Base-by-base conservation (phyloP, 768 basidiomycete species). In the Galerina marginata region DNA sequence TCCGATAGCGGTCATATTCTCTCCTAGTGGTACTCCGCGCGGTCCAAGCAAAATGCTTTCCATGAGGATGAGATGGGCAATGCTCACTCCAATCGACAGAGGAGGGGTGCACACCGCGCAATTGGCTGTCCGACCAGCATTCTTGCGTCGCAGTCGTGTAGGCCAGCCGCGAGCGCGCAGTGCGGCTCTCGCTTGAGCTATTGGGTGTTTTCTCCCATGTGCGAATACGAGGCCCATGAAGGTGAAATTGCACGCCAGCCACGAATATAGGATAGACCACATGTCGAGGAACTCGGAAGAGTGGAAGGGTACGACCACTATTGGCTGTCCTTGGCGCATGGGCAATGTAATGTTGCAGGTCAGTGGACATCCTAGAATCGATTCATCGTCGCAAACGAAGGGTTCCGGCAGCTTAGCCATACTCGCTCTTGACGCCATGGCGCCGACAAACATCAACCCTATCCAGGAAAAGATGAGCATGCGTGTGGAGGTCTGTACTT, bases 1-100 rank as follows among this genome's bases (percentile, higher is more conserved):
- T n/a, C 56, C 61, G 16, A 62, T 58, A n/a, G 61, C 61, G 3
- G 56, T 58, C 38, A 56, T 45, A 38, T 61, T 42, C 46, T 54
- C 56, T n/a, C 56, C 51, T 46, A 58, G 26, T 1, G 61, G 61
- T 26, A 54, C n/a, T n/a, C 61, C 45, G 9, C 52, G 45, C 46
- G 45, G 56, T n/a, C 56, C 42, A 12, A 58, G 42, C 52, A 58
- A n/a, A 23, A 50, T 45, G 1, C 47, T 39, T 44, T 62, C 56
- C 36, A 57, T 46, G 25, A 48, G 11, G 12, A 61, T 36, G 38
- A 61, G 33, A 43, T 57, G 60, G 15, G 50, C 56, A 9, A 61
- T 16, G 16, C 49, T 52, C 29, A 61, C 20, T 6, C 50, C 60
- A 11, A 33, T 50, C 10, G 60, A 52, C 6, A 57, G 45, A 12